Percentiles rank a stretch among this genome's conserved stretches.
Conservation (phyloP, 2,329 filamentous ascomycete species). For the Stemphylium beticola region DNA sequence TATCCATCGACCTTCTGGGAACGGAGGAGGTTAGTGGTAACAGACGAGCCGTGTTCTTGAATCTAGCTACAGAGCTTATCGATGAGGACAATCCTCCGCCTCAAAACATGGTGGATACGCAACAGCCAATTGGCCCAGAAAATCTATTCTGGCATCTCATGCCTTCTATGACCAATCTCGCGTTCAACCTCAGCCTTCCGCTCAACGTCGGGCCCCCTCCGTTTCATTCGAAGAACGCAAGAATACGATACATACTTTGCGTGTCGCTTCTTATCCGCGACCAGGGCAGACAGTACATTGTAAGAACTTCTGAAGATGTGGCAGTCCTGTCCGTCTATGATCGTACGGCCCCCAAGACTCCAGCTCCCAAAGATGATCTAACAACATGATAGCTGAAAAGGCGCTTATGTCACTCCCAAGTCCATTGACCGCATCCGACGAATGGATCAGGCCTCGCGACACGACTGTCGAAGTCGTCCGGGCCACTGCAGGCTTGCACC, state of each 20-base stretch:
- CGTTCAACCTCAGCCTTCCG: slow-evolving; percentile 61
- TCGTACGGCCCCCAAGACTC: slow-evolving; percentile 43
- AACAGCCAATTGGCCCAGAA: slow-evolving; percentile 45
- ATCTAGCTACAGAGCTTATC: slow-evolving; percentile 59
- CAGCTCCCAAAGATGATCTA: slow-evolving; percentile 4
- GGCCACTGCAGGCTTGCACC: slow-evolving; percentile 60
- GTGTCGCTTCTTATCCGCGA: slow-evolving; percentile 57
- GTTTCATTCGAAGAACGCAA: slow-evolving; percentile 59
- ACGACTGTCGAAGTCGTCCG: slow-evolving; percentile 53
- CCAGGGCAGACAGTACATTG: slow-evolving; percentile 56
- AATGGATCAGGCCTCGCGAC: slow-evolving; percentile 51
- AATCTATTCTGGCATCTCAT: slow-evolving; percentile 58
- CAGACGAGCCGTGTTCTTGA: slow-evolving; percentile 57
- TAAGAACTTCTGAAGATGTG: slow-evolving; percentile 58
- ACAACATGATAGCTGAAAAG: slow-evolving; percentile 54
- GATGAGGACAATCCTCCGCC: slow-evolving; percentile 59
- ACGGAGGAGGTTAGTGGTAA: slow-evolving; percentile 58
- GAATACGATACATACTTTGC: slow-evolving; percentile 58
- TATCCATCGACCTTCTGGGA: slow-evolving; percentile 60
- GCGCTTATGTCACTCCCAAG: slow-evolving; percentile 61
- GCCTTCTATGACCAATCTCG: slow-evolving; percentile 55
- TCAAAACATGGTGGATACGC: slow-evolving; percentile 56
- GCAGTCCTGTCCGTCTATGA: slow-evolving; percentile 61
- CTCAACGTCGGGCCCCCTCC: slow-evolving; percentile 62
- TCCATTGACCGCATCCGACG: slow-evolving; percentile 58